Evolutionary conservation across 371 early-diverging fungal genomes (phyloP).

Genomic region (Mortierella sp.): DNA sequence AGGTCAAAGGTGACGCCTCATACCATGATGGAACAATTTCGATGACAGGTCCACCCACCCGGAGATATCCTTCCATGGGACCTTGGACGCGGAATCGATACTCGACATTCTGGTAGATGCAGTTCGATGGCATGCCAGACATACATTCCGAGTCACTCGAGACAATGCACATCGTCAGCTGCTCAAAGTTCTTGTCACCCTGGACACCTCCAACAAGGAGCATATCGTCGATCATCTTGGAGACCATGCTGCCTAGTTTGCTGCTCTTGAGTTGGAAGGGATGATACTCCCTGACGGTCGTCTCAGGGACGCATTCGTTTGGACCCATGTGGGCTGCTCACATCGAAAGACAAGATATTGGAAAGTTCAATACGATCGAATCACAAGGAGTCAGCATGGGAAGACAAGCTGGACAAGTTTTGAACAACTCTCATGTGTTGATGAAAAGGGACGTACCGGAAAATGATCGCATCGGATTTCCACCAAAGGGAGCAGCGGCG

Average conservation of each 20-base stretch:
- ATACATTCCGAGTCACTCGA: slow-evolving; percentile 19
- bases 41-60: neutral
- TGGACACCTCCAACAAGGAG: slow-evolving; percentile 18
- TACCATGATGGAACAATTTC: slow-evolving; percentile 10
- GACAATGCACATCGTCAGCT: slow-evolving; percentile 26
- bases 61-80: slow-evolving; percentile 23
- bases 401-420: neutral
- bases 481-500: too few relatives aligned
- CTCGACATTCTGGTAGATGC: slow-evolving; percentile 33
- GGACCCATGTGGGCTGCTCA: neutral
- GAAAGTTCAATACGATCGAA: neutral
- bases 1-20: slow-evolving; percentile 16
- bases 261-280: slow-evolving; percentile 27
- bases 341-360: neutral
- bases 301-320: slow-evolving; percentile 8
- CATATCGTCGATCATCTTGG: slow-evolving; percentile 1
- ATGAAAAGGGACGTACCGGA: too few relatives aligned
- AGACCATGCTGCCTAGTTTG: slow-evolving; percentile 17
- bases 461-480: too few relatives aligned
- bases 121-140: slow-evolving; percentile 3
- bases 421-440: too few relatives aligned
- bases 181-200: slow-evolving; percentile 8
- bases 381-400: neutral
- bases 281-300: slow-evolving; percentile 21
- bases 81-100: slow-evolving; percentile 19